phyloP scores from a whole-genome alignment of 306 rosid species.

The Trifolium repens region DNA sequence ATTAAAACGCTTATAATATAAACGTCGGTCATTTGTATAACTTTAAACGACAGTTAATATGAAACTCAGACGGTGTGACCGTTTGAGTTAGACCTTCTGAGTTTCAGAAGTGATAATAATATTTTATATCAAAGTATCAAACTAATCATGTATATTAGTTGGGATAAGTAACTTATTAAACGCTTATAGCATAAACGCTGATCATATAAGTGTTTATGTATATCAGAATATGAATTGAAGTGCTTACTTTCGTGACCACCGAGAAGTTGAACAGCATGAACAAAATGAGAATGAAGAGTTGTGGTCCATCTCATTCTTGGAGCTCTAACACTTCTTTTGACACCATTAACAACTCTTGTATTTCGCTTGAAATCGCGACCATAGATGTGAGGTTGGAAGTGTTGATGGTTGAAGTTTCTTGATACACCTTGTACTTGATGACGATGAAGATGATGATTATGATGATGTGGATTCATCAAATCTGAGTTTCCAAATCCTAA shows the following conservation, averaged over 20 bases:
- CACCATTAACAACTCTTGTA: constrained; percentile 51
- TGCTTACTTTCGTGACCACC: constrained; percentile 94
- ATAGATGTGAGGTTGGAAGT: constrained; percentile 65
- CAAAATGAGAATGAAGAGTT: constrained; percentile 96
- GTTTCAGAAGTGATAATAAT: background rate
- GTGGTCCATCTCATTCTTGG: constrained; percentile 99
- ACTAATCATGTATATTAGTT: background rate
- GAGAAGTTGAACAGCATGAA: constrained; percentile 96
- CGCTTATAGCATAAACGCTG: background rate
- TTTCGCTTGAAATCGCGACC: constrained; percentile 75
- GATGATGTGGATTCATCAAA: constrained; percentile 39
- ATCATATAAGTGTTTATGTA: background rate
- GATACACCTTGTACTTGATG: constrained; percentile 37
- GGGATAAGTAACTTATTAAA: no score
- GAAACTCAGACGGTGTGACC: background rate
- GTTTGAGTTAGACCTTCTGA: background rate
- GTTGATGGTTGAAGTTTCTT: constrained; percentile 47
- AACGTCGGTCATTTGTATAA: no score
- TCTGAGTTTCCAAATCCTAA: constrained; percentile 57
- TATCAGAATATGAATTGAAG: background rate
- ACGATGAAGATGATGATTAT: constrained; percentile 38
- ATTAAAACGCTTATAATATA: no score
- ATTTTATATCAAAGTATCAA: background rate
- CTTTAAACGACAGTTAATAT: no score
- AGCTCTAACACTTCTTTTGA: constrained; percentile 81